Evolutionary conservation across 176 grass and related monocot species (phyloP), one percentile per base, ranked within the genome.

Genomic region (Bromus sterilis): DNA sequence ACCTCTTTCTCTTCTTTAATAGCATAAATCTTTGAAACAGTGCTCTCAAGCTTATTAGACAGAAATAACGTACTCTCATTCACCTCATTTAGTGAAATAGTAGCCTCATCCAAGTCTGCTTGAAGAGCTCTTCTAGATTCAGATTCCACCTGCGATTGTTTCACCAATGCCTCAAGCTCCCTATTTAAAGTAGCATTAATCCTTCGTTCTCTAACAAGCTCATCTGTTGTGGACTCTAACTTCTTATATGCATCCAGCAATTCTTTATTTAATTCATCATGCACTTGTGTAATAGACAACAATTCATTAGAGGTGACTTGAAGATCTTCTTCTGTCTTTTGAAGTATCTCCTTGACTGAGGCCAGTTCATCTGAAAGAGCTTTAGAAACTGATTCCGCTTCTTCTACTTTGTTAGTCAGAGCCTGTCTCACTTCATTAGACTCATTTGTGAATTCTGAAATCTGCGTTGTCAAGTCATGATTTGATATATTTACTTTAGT

Each of bases 81-180:
- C 89, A 99, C 94, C 79, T 95, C 83, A 75, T 91, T 88, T 62
- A 91, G 77, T 78, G 93, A 99, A 77, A 78, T 81, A 35, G 96
- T 99, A 31, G 89, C 91, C 83, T 95, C 96, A 39, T 99, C 89
- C 71, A 99, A 58, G 75, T 99, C 93, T 53, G 61, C 49, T 86
- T 93, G 85, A 78, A 99, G 82, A 86, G 76, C 55, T 86, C 59
- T 87, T 46, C 87, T 86, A 78, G 87, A 82, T 88, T 95, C 85
- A 21, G 89, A 91, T 76, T 90, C 96, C 40, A 77, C 83, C 41
- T 80, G 71, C 10, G 85, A 86, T 87, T 93, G 89, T 78, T 91
- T 84, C 26, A 88, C 76, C 79, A 93, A 88, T 81, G 89, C 83
- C 48, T 99, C 93, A 14, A 93, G 78, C 70, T 99, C 93, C 66